A percentile compares a stretch with the other conserved stretches of the same genome.
Evolutionary conservation across 1,139 yeast genomes (phyloP).

Genomic region (Ogataea hybrid): DNA sequence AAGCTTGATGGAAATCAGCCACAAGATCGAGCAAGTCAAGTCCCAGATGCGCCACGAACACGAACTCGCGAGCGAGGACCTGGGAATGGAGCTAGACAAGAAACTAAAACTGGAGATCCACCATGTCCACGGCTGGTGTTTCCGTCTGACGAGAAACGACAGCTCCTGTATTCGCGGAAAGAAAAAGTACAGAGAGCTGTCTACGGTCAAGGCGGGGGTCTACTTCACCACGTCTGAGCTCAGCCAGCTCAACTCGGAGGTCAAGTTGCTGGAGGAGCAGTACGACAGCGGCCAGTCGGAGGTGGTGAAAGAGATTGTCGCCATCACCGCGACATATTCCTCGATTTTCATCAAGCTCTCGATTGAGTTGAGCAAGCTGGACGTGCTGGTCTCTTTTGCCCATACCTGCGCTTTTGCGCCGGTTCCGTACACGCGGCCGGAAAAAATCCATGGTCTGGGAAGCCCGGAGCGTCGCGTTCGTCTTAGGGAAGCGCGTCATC

Average conservation of each 20-base stretch:
- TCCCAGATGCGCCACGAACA: constrained; percentile 60
- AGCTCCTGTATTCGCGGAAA: constrained; percentile 73
- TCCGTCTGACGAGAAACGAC: constrained; percentile 87
- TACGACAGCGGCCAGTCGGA: constrained; percentile 74
- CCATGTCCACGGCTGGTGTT: constrained; percentile 88
- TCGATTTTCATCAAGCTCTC: constrained; percentile 72
- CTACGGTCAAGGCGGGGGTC: constrained; percentile 93
- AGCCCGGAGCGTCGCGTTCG: constrained; percentile 48
- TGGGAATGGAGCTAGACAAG: constrained; percentile 79
- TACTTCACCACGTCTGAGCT: constrained; percentile 75
- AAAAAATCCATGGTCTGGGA: constrained; percentile 47
- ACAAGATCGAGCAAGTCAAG: constrained; percentile 53
- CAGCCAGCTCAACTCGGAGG: constrained; percentile 57
- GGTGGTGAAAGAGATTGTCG: constrained; percentile 77
- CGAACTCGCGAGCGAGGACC: constrained; percentile 64
- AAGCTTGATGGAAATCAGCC: constrained; percentile 58
- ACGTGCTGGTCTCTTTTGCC: constrained; percentile 83
- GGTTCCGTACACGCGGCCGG: constrained; percentile 73
- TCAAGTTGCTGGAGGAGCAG: constrained; percentile 55
- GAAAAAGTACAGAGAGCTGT: constrained; percentile 67
- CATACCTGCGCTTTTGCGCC: constrained; percentile 85
- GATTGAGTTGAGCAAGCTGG: constrained; percentile 66
- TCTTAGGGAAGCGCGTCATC: constrained; percentile 80
- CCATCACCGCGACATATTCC: constrained; percentile 75
- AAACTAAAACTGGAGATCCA: constrained; percentile 88